Evolutionary conservation across 768 basidiomycete species (phyloP), one percentile per base, ranked within the genome.

Genomic region (Phanerochaete sordida): DNA sequence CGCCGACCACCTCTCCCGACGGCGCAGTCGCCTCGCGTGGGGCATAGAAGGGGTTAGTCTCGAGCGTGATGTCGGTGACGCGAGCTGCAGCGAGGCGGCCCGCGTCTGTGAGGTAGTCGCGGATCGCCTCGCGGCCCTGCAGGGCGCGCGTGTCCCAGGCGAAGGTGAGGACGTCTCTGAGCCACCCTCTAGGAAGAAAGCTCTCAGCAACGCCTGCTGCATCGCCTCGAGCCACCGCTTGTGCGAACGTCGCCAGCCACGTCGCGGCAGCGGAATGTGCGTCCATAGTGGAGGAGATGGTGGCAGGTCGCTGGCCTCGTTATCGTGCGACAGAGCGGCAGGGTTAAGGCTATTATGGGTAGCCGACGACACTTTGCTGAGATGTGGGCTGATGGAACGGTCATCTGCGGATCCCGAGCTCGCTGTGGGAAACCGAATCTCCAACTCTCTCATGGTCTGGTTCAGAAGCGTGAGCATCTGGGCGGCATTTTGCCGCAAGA

Each of bases 141-240:
- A 79, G 69, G 1, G 77, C 61, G 23, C 77, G 75, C 33, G 69
- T 70, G 61, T 77, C 70, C 80, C 79, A 81, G 0, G 74, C 74
- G 64, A 82, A 77, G 7, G 72, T 68, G 49, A 81, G 72, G 24
- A 76, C 51, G 61, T 82, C 79, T 3, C 77, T 70, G 37, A 79
- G 70, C 70, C 72, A 79, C 9, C 77, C 79, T 30, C 68, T 56
- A 0, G 72, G 66, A 3, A 72, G 69, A 62, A 80, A 75, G 11
- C 57, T 49, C 11, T 66, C 57, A 0, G 62, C 61, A 5, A 72
- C 60, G 2, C 58, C 68, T 2, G 65, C 57, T 5, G 66, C 55
- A 52, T 78, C 68, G 0, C 54, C 62, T 26, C 64, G 39, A n/a
- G 6, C 6, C 13, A 52, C n/a, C 9, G 63, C 63, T 3, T 31